phyloP scores from a whole-genome alignment of 768 basidiomycete species.

The Suillus weaverae region DNA sequence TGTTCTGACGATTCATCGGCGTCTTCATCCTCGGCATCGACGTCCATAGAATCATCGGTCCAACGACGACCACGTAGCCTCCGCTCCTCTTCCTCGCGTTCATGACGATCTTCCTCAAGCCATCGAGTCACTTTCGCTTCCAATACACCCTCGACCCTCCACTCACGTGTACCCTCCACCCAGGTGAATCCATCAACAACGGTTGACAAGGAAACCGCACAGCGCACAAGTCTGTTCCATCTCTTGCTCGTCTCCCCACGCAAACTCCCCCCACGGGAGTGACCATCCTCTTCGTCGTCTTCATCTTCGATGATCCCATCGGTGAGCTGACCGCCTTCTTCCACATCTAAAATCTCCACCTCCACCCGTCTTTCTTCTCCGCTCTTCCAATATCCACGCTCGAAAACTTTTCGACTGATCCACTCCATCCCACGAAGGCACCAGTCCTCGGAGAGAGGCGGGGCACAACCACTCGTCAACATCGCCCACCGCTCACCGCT shows the following conservation, averaged over 20 bases:
- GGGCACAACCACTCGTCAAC: constrained; percentile 66
- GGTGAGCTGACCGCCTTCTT: constrained; percentile 54
- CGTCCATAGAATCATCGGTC: constrained; percentile 71
- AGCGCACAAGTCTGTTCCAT: constrained; percentile 76
- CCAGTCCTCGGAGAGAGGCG: constrained; percentile 92
- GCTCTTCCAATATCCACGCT: constrained; percentile 93
- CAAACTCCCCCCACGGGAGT: constrained; percentile 18
- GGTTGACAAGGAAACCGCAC: constrained; percentile 64
- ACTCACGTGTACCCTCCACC: constrained; percentile 57
- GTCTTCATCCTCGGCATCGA: constrained; percentile 57
- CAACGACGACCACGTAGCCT: constrained; percentile 60
- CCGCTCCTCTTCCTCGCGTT: constrained; percentile 66
- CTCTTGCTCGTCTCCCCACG: constrained; percentile 47
- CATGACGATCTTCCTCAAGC: constrained; percentile 68
- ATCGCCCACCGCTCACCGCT: constrained; percentile 60
- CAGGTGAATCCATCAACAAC: constrained; percentile 77
- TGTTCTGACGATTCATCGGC: constrained; percentile 46
- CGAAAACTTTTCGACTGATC: constrained; percentile 87
- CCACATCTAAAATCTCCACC: constrained; percentile 73
- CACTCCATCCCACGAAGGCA: constrained; percentile 95
- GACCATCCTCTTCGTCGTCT: constrained; percentile 49
- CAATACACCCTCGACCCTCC: constrained; percentile 64
- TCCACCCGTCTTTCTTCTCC: constrained; percentile 67
- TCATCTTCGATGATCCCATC: constrained; percentile 88
- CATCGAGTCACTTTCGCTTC: constrained; percentile 68